A percentile compares a stretch with the other conserved stretches of the same genome.
These are phyloP conservation scores for Pisolithus marmoratus DNA, from an alignment of 768 basidiomycete genomes.

Conservation along the genomic window DNA sequence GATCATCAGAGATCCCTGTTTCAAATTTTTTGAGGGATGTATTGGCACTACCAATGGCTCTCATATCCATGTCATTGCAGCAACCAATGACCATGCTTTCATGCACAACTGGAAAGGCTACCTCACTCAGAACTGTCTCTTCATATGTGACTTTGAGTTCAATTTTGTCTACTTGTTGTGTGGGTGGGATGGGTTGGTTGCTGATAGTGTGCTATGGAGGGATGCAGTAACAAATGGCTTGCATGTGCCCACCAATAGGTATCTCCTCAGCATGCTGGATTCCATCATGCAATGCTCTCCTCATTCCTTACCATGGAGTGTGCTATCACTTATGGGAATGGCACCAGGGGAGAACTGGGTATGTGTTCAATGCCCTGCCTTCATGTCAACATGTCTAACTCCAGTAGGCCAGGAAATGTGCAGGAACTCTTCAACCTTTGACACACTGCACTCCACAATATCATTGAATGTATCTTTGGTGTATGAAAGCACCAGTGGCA, in stretches of 20 bases:
- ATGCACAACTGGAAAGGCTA: too few relatives aligned
- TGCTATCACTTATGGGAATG: slow-evolving; percentile 35
- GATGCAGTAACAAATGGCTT: too few relatives aligned
- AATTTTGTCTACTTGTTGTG: too few relatives aligned
- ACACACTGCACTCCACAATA: too few relatives aligned
- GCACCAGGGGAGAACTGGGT: too few relatives aligned
- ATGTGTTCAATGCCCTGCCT: too few relatives aligned
- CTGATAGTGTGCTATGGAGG: too few relatives aligned
- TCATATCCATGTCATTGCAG: not conserved
- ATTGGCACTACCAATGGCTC: slow-evolving; percentile 2
- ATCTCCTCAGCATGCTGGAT: slow-evolving; percentile 18
- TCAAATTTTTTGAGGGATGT: not conserved
- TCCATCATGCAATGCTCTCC: slow-evolving; percentile 12
- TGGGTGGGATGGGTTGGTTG: too few relatives aligned
- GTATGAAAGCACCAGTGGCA: slow-evolving; percentile 17
- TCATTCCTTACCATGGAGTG: slow-evolving; percentile 34
- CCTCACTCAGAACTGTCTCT: slow-evolving; percentile 3
- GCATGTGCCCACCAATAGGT: slow-evolving; percentile 25
- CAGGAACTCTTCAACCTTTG: too few relatives aligned
- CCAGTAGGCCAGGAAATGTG: too few relatives aligned
- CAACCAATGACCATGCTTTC: not conserved
- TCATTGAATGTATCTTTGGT: slow-evolving; percentile 17
- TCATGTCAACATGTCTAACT: too few relatives aligned
- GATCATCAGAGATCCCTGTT: not conserved
- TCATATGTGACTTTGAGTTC: too few relatives aligned